Percentiles rank a stretch among this genome's conserved stretches.
Evolutionary conservation across 495 filamentous ascomycete species (phyloP).

Genomic region (Recurvomyces mirabilis): DNA sequence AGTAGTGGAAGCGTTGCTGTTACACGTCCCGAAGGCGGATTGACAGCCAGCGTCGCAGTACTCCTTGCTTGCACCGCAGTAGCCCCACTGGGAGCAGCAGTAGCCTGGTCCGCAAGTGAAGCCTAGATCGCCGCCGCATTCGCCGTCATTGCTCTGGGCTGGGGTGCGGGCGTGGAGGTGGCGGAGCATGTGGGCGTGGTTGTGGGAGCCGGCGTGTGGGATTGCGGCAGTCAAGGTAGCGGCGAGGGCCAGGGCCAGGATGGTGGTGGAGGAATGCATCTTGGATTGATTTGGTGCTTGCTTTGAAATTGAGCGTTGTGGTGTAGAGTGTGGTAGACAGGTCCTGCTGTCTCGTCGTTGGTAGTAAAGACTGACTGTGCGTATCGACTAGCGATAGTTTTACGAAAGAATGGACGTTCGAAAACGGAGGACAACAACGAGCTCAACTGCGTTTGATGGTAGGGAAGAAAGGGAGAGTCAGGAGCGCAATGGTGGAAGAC

Average conservation of each 20-base stretch:
- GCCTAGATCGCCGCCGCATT: slow-evolving; percentile 12
- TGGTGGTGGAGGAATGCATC: slow-evolving; percentile 5
- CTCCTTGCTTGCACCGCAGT: slow-evolving; percentile 7
- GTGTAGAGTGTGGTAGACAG: background rate
- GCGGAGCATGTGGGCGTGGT: background rate
- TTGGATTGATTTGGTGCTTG: background rate
- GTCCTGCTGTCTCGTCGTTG: slow-evolving; percentile 4
- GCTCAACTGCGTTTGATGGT: background rate
- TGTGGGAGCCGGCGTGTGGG: background rate
- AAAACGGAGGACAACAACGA: background rate
- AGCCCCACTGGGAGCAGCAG: slow-evolving; percentile 19
- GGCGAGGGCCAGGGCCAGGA: background rate
- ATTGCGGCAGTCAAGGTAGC: slow-evolving; percentile 1
- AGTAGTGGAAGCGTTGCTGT: background rate
- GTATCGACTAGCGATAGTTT: slow-evolving; percentile 10
- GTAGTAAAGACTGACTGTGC: slow-evolving; percentile 2
- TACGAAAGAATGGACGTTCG: slow-evolving; percentile 13
- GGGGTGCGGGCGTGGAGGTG: background rate
- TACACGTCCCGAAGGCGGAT: slow-evolving; percentile 7
- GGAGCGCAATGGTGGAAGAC: background rate
- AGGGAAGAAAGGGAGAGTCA: background rate
- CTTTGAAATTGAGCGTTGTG: background rate
- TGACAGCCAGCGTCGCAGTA: slow-evolving; percentile 18
- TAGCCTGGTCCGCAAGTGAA: slow-evolving; percentile 7
- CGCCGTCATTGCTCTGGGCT: background rate